These are phyloP conservation scores for Colletotrichum cordylinicola DNA, from an alignment of 2,329 filamentous ascomycete species.

Conservation along the genomic window DNA sequence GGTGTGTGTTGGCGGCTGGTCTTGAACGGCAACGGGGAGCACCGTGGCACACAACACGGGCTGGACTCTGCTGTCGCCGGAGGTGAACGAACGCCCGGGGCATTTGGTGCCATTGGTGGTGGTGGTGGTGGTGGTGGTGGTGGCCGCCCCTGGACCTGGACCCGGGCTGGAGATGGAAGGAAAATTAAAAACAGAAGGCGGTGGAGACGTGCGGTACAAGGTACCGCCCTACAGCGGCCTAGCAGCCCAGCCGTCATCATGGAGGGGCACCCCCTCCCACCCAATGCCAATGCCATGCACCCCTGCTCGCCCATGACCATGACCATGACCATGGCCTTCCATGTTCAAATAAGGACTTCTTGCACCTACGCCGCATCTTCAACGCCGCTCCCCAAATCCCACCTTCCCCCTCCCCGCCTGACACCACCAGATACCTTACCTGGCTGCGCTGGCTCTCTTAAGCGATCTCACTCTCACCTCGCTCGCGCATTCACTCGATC, in stretches of 20 bases:
- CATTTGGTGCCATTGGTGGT: not conserved
- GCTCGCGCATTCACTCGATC: not conserved
- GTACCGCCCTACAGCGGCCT: not conserved
- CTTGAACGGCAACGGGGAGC: constrained; percentile 3
- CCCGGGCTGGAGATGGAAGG: not conserved
- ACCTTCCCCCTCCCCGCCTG: constrained; percentile 2
- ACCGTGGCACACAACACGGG: not conserved
- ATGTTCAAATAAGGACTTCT: constrained; percentile 22
- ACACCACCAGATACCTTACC: constrained; percentile 5
- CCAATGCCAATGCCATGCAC: not conserved
- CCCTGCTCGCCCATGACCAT: not conserved
- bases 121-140: not conserved
- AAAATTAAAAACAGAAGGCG: not conserved
- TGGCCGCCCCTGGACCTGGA: not conserved
- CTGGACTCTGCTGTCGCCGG: not conserved
- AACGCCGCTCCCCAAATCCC: constrained; percentile 15
- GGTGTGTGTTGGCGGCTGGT: not conserved
- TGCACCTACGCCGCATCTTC: constrained; percentile 19
- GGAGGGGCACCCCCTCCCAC: constrained; percentile 7
- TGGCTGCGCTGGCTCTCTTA: not conserved
- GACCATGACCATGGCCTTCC: not conserved
- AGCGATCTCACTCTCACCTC: not conserved
- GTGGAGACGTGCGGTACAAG: not conserved
- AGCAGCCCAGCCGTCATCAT: constrained; percentile 18
- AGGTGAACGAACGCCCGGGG: not conserved